Percentiles rank a stretch among this genome's conserved stretches.
Conservation (phyloP, 768 basidiomycete species). For the Amylocystis lapponica region DNA sequence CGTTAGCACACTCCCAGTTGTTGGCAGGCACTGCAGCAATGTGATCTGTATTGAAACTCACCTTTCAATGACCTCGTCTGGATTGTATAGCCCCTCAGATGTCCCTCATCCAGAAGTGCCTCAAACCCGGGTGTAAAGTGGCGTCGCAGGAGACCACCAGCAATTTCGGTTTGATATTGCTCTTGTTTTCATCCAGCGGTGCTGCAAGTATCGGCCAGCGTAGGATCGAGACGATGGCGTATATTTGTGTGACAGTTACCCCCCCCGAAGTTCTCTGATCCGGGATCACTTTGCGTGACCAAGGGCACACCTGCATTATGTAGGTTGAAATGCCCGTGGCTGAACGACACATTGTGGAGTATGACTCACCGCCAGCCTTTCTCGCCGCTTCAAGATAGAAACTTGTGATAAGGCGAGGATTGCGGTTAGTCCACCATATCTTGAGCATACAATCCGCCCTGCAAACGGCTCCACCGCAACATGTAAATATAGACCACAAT, state of each 20-base stretch:
- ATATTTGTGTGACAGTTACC: slow-evolving; percentile 39
- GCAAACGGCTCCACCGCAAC: slow-evolving; percentile 31
- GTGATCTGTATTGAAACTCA: no score
- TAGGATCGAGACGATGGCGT: slow-evolving; percentile 35
- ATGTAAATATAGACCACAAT: slow-evolving; percentile 35
- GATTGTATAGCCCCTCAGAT: no score
- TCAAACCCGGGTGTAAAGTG: no score
- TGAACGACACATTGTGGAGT: not conserved
- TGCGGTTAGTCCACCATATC: slow-evolving; percentile 42
- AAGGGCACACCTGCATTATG: slow-evolving; percentile 29
- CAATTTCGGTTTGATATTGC: no score
- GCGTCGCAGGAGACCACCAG: no score
- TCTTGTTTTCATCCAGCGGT: no score
- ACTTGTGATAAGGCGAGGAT: slow-evolving; percentile 18
- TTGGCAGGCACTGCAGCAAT: no score
- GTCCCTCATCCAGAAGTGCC: no score
- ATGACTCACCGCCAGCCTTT: slow-evolving; percentile 16
- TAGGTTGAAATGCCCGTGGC: not conserved
- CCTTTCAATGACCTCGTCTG: no score
- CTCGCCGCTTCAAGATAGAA: slow-evolving; percentile 31
- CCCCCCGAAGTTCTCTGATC: slow-evolving; percentile 37
- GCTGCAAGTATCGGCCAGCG: slow-evolving; percentile 27
- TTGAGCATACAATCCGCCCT: slow-evolving; percentile 28
- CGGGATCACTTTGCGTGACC: slow-evolving; percentile 39
- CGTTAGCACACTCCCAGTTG: no score